Evolutionary conservation across 2,329 filamentous ascomycete genomes (phyloP), one percentile per base, ranked within the genome.

Genomic region (Westerdykella aurantiaca): DNA sequence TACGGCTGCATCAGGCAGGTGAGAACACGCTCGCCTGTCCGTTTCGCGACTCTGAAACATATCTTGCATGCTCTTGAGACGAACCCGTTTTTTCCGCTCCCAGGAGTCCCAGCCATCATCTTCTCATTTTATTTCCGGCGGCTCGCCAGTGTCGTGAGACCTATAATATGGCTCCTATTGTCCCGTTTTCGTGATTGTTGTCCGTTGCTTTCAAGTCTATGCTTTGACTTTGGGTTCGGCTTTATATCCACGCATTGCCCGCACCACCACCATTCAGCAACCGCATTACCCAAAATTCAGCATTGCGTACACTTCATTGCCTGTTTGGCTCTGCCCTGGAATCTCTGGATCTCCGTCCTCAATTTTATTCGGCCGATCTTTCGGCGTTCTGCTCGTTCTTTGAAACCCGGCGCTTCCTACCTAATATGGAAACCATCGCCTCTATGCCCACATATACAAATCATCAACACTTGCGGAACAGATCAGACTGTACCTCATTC

Each of bases 111-210:
- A 31, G 25, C 25, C 11, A 9, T 12, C 25, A 9, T 29, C 10
- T 29, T 29, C 9, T 12, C 25, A 29, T 29, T 42, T 12, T 12
- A 29, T 29, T 42, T 34, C 5, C 34, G 17, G 23, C 34, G 31
- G 18, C 22, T 10, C 25, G 39, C 7, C 41, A 39, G 18, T 17
- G 35, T n/a, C 13, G 25, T 39, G 37, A 16, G 7, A 14, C 6
- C 34, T 40, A 47, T 47, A 47, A 41, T 43, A 46, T 31, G 17
- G 11, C n/a, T 40, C 23, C 34, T 45, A 45, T 39, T 21, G 43
- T 40, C 43, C 21, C 43, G 22, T 25, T 18, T n/a, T 22, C 43
- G 42, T 34, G 39, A 37, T 47, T 40, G 45, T 45, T 34, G 42
- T 50, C 45, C 44, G 41, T 43, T 23, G 23, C 16, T 29, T 33